Conservation (phyloP, 75 land plant species). For the Adiantum capillusveneris region DNA sequence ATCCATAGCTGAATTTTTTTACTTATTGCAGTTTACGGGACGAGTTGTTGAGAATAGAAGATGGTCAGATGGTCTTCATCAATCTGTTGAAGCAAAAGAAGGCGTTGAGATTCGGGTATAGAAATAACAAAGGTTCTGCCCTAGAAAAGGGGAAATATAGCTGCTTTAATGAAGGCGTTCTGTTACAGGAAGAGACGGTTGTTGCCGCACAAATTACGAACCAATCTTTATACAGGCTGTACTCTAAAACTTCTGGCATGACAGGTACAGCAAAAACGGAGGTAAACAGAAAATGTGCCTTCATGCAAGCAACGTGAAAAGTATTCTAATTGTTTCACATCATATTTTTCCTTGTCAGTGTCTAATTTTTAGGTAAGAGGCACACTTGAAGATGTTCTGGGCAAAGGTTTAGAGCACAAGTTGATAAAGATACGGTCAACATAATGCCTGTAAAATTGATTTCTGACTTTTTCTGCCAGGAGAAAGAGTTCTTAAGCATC, state of each 20-base stretch:
- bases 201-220: conserved; percentile 95
- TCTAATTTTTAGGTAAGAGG: too few relatives aligned
- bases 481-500: conserved; percentile 87
- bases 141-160: not conserved
- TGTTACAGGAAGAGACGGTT: conserved; percentile 75
- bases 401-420: too few relatives aligned
- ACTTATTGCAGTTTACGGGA: conserved; percentile 95
- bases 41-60: conserved; percentile 91
- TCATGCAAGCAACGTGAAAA: too few relatives aligned
- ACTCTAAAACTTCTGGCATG: conserved; percentile 98
- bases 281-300: too few relatives aligned
- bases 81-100: conserved; percentile 98
- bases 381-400: too few relatives aligned
- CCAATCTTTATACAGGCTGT: conserved; percentile 91
- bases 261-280: conserved; percentile 99
- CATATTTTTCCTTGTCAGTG: too few relatives aligned
- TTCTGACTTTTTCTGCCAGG: conserved; percentile 36
- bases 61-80: conserved; percentile 99
- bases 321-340: too few relatives aligned
- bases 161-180: conserved; percentile 1
- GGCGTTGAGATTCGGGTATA: conserved; percentile 78
- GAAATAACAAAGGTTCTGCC: not conserved
- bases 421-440: too few relatives aligned
- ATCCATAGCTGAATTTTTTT: too few relatives aligned
- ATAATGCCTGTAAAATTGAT: too few relatives aligned